phyloP scores from a whole-genome alignment of 2,329 filamentous ascomycete species.

The Diaporthe nobilis region DNA sequence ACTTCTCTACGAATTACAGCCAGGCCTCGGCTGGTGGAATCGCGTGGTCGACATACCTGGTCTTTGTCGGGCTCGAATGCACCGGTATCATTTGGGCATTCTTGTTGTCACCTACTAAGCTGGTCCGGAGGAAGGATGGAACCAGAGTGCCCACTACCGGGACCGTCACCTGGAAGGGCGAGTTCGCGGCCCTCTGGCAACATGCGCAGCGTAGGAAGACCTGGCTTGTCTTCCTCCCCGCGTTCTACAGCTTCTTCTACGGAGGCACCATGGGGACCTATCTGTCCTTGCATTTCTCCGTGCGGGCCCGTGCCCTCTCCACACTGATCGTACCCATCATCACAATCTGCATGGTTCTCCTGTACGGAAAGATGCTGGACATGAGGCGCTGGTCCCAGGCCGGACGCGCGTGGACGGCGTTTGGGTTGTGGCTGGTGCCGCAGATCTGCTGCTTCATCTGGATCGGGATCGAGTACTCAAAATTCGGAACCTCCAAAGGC shows the following conservation, averaged over 20 bases:
- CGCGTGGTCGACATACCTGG: conserved; percentile 50
- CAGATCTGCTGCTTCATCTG: conserved; percentile 51
- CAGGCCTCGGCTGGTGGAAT: conserved; percentile 45
- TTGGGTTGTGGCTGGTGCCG: conserved; percentile 49
- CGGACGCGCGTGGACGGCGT: conserved; percentile 48
- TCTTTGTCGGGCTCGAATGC: conserved; percentile 48
- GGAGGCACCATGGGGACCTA: conserved; percentile 55
- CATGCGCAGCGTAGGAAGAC: conserved; percentile 48
- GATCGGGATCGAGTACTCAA: conserved; percentile 45
- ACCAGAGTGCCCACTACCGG: conserved; percentile 44
- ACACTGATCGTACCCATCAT: conserved; percentile 47
- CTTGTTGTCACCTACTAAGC: conserved; percentile 46
- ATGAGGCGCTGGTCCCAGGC: conserved; percentile 47
- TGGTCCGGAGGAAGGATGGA: conserved; percentile 47
- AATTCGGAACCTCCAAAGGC: conserved; percentile 10
- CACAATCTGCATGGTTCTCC: conserved; percentile 48
- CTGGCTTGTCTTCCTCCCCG: conserved; percentile 51
- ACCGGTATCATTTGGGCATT: conserved; percentile 50
- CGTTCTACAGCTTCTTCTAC: conserved; percentile 57
- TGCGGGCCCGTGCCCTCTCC: conserved; percentile 51
- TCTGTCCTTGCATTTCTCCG: conserved; percentile 51
- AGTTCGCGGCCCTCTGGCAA: conserved; percentile 45
- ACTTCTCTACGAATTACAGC: conserved; percentile 49
- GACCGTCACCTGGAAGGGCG: conserved; percentile 42
- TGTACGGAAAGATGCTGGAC: conserved; percentile 41